Base-by-base conservation (phyloP, 352 stramenopile species). In the Phytopythium montanum region DNA sequence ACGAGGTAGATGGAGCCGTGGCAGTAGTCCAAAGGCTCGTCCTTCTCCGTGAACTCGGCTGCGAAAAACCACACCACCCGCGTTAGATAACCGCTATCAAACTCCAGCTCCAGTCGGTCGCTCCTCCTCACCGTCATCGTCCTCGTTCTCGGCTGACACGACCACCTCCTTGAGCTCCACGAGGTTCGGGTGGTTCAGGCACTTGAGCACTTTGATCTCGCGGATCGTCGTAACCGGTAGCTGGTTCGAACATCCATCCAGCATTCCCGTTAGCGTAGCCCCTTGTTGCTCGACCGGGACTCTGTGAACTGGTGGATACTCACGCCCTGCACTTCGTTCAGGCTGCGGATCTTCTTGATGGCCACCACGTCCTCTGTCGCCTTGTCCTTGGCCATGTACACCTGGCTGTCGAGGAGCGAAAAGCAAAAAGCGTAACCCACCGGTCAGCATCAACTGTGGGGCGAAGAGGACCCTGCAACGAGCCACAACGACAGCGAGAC, bases 171-270 rank as follows among this genome's bases (percentile, higher is more conserved):
- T 92, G 65, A 99, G 88, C 61, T 92, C 81, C 25, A 99, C 94
- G 58, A 99, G 79, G 72, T 98, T 98, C 21, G 81, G 85, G 73
- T 99, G 97, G 53, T 94, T 88, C 6, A 99, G 77, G 69, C 88
- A 90, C 72, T 98, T 99, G 54, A 99, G 82, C 65, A 99, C 97
- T 87, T 99, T 99, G 61, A 99, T 99, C 79, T 99, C 97, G 14
- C 97, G 89, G 64, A 99, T 97, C 18, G 97, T 97, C 41, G 94
- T 99, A 50, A 98, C 82, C 0, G 97, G 96, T 14, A 99, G 75
- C 86, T 97, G 52, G n/a, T n/a, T n/a, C n/a, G n/a, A 33, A 55
- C 5, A 46, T 42, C 3, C 23, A 33, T 49, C 9, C 44, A 51
- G 9, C 44, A n/a, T 31, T 8, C 21, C 21, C 9, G 3, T 29